Conservation (phyloP, 2,329 filamentous ascomycete genomes). For the Pseudogymnoascus sp. region DNA sequence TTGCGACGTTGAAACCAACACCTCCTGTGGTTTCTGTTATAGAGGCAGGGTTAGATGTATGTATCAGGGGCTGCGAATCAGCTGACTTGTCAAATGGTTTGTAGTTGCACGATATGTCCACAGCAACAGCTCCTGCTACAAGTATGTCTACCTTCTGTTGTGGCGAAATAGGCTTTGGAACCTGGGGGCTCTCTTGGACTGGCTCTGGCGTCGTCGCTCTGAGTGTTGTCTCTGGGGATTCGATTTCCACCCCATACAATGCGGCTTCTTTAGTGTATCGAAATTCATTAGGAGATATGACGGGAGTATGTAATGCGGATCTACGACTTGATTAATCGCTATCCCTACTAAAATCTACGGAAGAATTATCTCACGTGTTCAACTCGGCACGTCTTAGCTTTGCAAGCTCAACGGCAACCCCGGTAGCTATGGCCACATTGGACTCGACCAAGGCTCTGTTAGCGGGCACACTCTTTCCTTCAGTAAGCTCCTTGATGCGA, state of each 20-base stretch:
- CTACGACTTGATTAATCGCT: constrained; percentile 8
- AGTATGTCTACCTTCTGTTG: constrained; percentile 53
- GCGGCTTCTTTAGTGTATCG: constrained; percentile 6
- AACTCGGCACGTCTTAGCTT: constrained; percentile 40
- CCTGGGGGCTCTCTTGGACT: neutral
- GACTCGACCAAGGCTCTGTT: constrained; percentile 60
- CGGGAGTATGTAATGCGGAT: constrained; percentile 2
- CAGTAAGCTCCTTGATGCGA: constrained; percentile 62
- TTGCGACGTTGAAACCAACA: constrained; percentile 85
- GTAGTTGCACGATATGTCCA: constrained; percentile 83
- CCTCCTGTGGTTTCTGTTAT: constrained; percentile 83
- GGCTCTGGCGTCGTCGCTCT: neutral
- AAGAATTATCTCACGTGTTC: constrained; percentile 33
- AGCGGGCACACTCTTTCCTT: constrained; percentile 53
- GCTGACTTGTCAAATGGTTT: constrained; percentile 20
- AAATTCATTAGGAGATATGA: neutral
- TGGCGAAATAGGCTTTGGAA: neutral
- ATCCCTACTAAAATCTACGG: constrained; percentile 14
- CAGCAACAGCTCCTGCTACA: constrained; percentile 81
- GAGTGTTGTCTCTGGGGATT: neutral
- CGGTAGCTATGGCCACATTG: constrained; percentile 59
- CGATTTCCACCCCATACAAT: neutral
- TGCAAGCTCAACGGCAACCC: constrained; percentile 55
- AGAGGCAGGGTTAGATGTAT: constrained; percentile 44
- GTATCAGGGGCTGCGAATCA: constrained; percentile 19